These are phyloP conservation scores for Metschnikowia henanensis DNA, from an alignment of 805 yeast genomes.

Conservation along the genomic window DNA sequence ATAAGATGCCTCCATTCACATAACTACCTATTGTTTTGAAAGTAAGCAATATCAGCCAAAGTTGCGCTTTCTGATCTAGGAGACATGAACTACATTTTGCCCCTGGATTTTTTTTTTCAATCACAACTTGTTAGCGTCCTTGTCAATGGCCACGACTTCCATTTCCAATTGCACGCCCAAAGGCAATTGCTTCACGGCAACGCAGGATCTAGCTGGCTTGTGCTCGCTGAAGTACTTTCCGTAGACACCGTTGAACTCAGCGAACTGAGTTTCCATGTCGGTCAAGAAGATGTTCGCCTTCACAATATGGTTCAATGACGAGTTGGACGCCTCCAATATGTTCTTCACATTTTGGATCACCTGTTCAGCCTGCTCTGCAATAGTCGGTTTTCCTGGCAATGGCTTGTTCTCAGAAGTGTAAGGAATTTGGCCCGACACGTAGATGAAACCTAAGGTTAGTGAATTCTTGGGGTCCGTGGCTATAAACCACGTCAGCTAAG, in stretches of 20 bases:
- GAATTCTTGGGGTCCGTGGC: no score
- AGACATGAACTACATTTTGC: no score
- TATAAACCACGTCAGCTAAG: no score
- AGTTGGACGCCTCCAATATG: slow-evolving; percentile 82
- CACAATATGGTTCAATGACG: slow-evolving; percentile 78
- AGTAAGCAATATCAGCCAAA: no score
- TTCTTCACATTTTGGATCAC: slow-evolving; percentile 64
- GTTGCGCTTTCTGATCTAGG: no score
- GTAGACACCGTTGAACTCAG: slow-evolving; percentile 83
- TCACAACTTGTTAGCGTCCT: slow-evolving; percentile 36
- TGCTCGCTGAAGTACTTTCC: slow-evolving; percentile 71
- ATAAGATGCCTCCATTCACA: no score
- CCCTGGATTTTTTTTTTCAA: background rate
- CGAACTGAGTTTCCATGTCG: slow-evolving; percentile 80
- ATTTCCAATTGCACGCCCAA: slow-evolving; percentile 85
- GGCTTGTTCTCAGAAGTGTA: slow-evolving; percentile 80
- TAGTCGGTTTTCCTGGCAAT: slow-evolving; percentile 63
- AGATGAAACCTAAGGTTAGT: slow-evolving; percentile 61
- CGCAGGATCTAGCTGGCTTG: slow-evolving; percentile 97
- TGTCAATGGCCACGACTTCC: slow-evolving; percentile 87
- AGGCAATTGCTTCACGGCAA: slow-evolving; percentile 91
- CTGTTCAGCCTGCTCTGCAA: slow-evolving; percentile 77
- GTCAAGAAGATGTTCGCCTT: slow-evolving; percentile 89
- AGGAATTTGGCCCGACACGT: slow-evolving; percentile 95
- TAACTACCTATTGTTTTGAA: no score